Evolutionary conservation across 352 stramenopile species (phyloP), one percentile per base, ranked within the genome.

Genomic region (Plasmopara viticola): DNA sequence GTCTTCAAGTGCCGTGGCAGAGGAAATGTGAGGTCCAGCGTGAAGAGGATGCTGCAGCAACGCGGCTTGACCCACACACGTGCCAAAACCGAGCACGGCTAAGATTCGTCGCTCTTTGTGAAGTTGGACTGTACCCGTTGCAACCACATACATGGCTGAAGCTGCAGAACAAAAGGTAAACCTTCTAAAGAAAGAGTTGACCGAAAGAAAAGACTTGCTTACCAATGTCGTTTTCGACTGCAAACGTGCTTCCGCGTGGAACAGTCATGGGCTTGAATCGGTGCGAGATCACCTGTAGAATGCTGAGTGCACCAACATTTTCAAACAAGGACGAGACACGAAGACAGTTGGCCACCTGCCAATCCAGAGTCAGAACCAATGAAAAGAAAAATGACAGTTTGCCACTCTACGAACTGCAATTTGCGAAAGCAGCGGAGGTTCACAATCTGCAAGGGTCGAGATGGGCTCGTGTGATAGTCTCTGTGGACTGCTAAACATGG

Each of bases 241-340:
- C 78, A 53, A 94, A 86, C 7, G 76, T 88, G 37, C 81, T 56
- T 35, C 78, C 75, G 20, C 53, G 48, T 1, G 46, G 48, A 34
- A 91, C 63, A 48, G 52, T 66, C 1, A 84, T 71, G 12, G 80
- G 81, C 2, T 81, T 66, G 41, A 92, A 92, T 53, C 87, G 84
- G 39, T 86, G 71, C n/a, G 81, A 88, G 30, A 94, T 61, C 7
- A 83, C 68, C 3, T 78, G 74, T 31, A 94, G 37, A 45, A 94
- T 86, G n/a, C 68, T 79, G 33, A 86, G 86, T 10, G 83, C 79
- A 33, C 78, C 88, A 14, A 91, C 80, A 13, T 79, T 87, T 46
- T 88, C 80, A 30, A 94, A 94, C 4, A 94, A 49, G 6, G 80
- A 86, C 0, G 80, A 91, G 6, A 84, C 77, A 0, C 83, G 80